Percentiles rank a stretch among this genome's conserved stretches.
phyloP scores from a whole-genome alignment of 306 rosid species.

The Neltuma alba region DNA sequence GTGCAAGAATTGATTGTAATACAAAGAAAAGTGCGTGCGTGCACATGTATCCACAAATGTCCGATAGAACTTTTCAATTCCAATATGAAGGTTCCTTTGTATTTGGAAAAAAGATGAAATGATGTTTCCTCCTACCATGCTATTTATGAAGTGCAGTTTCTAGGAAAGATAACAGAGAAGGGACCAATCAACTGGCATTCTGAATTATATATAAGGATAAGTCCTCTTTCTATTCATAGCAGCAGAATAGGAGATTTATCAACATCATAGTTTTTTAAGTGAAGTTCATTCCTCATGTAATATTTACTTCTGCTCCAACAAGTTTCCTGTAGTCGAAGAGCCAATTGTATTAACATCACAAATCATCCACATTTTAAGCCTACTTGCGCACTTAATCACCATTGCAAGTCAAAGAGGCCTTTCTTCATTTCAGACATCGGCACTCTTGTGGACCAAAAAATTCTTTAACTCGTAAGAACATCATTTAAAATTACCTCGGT shows the following conservation, averaged over 20 bases:
- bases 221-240: not conserved
- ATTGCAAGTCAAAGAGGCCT: not conserved
- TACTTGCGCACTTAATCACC: not conserved
- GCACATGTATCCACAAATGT: not conserved
- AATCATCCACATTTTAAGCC: slow-evolving; percentile 10
- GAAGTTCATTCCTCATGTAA: not conserved
- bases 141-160: slow-evolving; percentile 2
- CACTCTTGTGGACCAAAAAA: not conserved
- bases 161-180: not conserved
- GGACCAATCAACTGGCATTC: slow-evolving; percentile 1
- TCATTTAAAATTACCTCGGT: slow-evolving; percentile 68
- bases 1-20: slow-evolving; percentile 9
- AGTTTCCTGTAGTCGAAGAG: slow-evolving; percentile 13
- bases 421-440: slow-evolving; percentile 17
- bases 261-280: not conserved
- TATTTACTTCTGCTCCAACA: slow-evolving; percentile 9
- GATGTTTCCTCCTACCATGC: slow-evolving; percentile 1
- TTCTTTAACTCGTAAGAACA: slow-evolving; percentile 6
- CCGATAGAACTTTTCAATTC: not conserved
- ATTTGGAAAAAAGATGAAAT: not conserved
- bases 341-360: not conserved
- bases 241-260: not conserved
- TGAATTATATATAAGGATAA: not conserved
- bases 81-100: not conserved
- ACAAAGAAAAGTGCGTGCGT: not conserved